Base-by-base conservation (phyloP, 2,329 filamentous ascomycete genomes). In the Sordariomycetes sp. region DNA sequence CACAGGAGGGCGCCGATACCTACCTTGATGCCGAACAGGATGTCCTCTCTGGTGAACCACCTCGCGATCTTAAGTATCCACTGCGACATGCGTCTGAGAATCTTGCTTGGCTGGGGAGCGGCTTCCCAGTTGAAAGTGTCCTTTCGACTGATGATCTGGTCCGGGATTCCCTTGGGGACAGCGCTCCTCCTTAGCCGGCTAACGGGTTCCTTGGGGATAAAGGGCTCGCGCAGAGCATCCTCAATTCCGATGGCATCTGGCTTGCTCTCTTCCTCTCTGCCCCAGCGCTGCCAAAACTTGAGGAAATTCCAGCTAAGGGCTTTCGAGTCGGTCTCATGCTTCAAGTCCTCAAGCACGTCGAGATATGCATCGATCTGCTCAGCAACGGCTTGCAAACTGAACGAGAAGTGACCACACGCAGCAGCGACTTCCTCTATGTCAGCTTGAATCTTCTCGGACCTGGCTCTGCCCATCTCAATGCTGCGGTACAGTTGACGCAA, bases 401-500 rank as follows among this genome's bases (percentile, higher is more conserved):
- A 95, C 51, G 85, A 90, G 52, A 96, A 98, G 57, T 96, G 88
- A 0, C 92, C 90, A 50, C 92, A 98, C 37, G 88, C 93, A n/a
- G 92, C 90, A 26, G 90, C 88, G 9, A 96, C 88, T 57, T 98
- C 92, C 54, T 98, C 92, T 37, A 94, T 87, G 54, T 96, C 92
- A 3, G 90, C 92, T 50, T 93, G 82, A 8, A 90, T 72, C 41
- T 82, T 82, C 34, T 86, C 70, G 0, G 82, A 79, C 27, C 77
- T 72, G 4, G 77, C 66, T 38, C 75, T 75, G 9, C 75, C 75
- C 25, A 87, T 67, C 46, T 87, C 79, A 39, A 87, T 86, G 33
- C 75, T 83, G 42, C 74, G 78, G 56, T 98, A 96, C 1, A 98
- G 68, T 37, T 82, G 72, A 37, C 79, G 70, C 6, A 98, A 64